Percentiles rank a stretch among this genome's conserved stretches.
phyloP scores from a whole-genome alignment of 2,329 filamentous ascomycete species.

The Trichophyton schoenleinii region DNA sequence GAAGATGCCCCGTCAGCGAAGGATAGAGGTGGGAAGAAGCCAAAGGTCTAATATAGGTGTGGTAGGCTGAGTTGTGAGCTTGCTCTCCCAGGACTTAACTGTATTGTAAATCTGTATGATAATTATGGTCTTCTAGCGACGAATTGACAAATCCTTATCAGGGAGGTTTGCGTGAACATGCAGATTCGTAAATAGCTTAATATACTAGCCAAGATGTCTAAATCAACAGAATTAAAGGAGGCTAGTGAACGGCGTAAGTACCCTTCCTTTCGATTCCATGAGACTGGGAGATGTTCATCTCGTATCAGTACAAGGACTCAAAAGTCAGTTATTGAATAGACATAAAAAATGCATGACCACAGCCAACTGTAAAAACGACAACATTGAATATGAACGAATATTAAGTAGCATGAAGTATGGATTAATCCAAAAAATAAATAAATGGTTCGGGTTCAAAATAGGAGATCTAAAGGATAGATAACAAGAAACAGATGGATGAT shows the following conservation, averaged over 20 bases:
- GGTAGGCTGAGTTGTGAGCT: background rate
- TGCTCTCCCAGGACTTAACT: background rate
- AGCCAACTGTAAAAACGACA: too few relatives aligned
- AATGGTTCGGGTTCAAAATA: background rate
- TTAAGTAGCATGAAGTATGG: background rate
- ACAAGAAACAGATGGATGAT: background rate
- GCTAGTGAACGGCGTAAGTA: background rate
- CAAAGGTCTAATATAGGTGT: conserved; percentile 1
- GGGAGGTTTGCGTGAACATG: too few relatives aligned
- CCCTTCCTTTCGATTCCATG: background rate
- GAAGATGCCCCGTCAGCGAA: background rate
- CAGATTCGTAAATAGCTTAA: background rate
- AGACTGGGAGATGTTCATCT: background rate
- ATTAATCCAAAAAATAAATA: too few relatives aligned
- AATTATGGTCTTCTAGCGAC: background rate
- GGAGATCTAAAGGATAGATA: background rate
- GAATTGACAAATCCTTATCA: background rate
- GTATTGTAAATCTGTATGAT: background rate
- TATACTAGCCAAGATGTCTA: background rate
- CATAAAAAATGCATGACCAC: too few relatives aligned
- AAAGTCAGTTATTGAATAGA: too few relatives aligned
- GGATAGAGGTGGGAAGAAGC: background rate
- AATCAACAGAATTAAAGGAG: background rate
- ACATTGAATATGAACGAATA: background rate
- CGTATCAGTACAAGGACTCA: background rate